phyloP scores from a whole-genome alignment of 192 early-diverging fungal genomes.

The Rhizophagus clarus region DNA sequence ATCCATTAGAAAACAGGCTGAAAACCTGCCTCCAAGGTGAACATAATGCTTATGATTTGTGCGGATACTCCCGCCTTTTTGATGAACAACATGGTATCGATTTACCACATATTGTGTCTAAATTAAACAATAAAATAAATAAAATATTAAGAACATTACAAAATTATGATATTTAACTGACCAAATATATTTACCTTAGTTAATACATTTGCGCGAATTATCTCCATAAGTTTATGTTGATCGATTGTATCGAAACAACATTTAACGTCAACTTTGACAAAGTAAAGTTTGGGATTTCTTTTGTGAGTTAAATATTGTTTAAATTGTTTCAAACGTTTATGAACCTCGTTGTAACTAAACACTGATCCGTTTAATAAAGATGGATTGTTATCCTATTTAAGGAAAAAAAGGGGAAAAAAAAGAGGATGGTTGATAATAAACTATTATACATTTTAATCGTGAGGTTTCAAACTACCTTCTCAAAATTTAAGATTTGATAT shows the following conservation, averaged over 20 bases:
- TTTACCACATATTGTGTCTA: not conserved
- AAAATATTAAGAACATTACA: not conserved
- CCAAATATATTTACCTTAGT: not conserved
- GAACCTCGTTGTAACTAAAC: conserved; percentile 1
- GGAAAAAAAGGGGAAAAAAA: too few relatives aligned
- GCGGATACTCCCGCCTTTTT: not conserved
- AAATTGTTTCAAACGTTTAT: not conserved
- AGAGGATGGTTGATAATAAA: not conserved
- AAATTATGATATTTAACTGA: too few relatives aligned
- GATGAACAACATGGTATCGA: not conserved
- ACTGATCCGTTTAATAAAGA: not conserved
- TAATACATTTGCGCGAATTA: conserved; percentile 1
- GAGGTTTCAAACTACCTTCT: not conserved
- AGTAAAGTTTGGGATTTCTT: not conserved
- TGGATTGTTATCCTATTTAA: not conserved
- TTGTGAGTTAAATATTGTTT: not conserved
- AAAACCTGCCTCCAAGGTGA: not conserved
- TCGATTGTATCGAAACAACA: conserved; percentile 16
- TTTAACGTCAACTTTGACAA: conserved; percentile 23
- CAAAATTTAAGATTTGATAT: not conserved
- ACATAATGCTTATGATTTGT: not conserved
- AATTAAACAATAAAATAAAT: not conserved
- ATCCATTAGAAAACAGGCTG: not conserved
- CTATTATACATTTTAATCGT: not conserved
- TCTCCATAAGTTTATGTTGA: not conserved